Percentiles rank a stretch among this genome's conserved stretches.
Evolutionary conservation across 2,329 filamentous ascomycete species (phyloP).

Genomic region (Scedosporium dehoogii): DNA sequence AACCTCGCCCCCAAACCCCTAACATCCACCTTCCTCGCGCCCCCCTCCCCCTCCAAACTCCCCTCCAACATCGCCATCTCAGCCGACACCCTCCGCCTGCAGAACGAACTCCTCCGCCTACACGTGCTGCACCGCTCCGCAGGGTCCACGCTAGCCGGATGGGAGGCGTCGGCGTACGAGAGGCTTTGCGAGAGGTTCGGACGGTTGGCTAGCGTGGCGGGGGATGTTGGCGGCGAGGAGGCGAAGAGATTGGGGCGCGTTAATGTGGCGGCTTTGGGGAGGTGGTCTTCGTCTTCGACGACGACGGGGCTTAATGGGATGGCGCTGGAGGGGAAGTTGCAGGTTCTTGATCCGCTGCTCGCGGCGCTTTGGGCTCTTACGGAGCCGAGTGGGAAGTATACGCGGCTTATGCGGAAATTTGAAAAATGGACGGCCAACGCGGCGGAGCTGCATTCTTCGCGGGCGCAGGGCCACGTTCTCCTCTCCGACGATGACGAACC

Average conservation of each 20-base stretch:
- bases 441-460: conserved; percentile 34
- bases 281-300: conserved; percentile 28
- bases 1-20: conserved; percentile 50
- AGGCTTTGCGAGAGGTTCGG: conserved; percentile 37
- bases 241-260: conserved; percentile 33
- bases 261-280: conserved; percentile 41
- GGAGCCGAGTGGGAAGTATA: conserved; percentile 45
- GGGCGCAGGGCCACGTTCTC: conserved; percentile 25
- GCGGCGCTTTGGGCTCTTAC: conserved; percentile 48
- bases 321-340: conserved; percentile 45
- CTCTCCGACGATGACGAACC: conserved; percentile 24
- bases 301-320: conserved; percentile 16
- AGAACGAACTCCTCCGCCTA: conserved; percentile 56
- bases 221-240: conserved; percentile 26
- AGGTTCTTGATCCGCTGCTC: conserved; percentile 45
- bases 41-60: conserved; percentile 51
- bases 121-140: conserved; percentile 53
- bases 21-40: conserved; percentile 46
- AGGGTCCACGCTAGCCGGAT: conserved; percentile 31
- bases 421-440: conserved; percentile 46
- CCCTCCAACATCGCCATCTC: conserved; percentile 50
- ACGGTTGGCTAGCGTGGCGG: conserved; percentile 23
- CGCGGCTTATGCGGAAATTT: conserved; percentile 44
- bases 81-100: conserved; percentile 47
- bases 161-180: conserved; percentile 44